Percentiles rank a stretch among this genome's conserved stretches.
phyloP scores from a whole-genome alignment of 331 rosid species.

The Rosa hybrid region DNA sequence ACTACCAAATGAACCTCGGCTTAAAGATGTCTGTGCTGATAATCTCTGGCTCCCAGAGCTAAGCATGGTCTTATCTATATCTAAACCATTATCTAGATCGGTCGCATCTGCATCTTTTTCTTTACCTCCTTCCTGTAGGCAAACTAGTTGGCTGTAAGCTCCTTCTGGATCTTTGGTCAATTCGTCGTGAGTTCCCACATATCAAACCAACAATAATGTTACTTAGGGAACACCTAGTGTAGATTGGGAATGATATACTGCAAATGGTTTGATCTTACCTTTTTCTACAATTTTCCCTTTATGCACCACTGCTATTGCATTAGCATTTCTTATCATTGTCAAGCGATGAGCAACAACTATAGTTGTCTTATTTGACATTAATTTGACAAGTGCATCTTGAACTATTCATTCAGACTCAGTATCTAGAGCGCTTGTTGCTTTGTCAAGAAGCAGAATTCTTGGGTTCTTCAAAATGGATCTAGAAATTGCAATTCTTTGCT shows the following conservation, averaged over 20 bases:
- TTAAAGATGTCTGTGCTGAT: slow-evolving; percentile 24
- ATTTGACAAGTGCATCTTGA: slow-evolving; percentile 59
- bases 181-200: slow-evolving; percentile 49
- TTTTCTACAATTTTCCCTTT: slow-evolving; percentile 62
- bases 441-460: slow-evolving; percentile 65
- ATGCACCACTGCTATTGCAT: slow-evolving; percentile 63
- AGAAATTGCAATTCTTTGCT: slow-evolving; percentile 80
- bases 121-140: slow-evolving; percentile 49
- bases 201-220: background rate
- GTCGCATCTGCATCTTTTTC: slow-evolving; percentile 19
- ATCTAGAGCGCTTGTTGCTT: slow-evolving; percentile 74
- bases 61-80: slow-evolving; percentile 7
- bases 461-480: slow-evolving; percentile 76
- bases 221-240: background rate
- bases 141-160: slow-evolving; percentile 55
- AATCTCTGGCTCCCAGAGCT: slow-evolving; percentile 20
- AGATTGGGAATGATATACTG: background rate
- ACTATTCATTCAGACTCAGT: slow-evolving; percentile 70
- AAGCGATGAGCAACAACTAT: slow-evolving; percentile 73
- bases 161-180: slow-evolving; percentile 46
- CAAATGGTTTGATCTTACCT: slow-evolving; percentile 28
- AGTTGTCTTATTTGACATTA: slow-evolving; percentile 61
- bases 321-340: slow-evolving; percentile 62
- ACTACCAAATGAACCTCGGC: slow-evolving; percentile 43
- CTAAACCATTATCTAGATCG: slow-evolving; percentile 24